Evolutionary conservation across 202 grass and related monocot species (phyloP), one percentile per base, ranked within the genome.

Genomic region (Carex arenaria): DNA sequence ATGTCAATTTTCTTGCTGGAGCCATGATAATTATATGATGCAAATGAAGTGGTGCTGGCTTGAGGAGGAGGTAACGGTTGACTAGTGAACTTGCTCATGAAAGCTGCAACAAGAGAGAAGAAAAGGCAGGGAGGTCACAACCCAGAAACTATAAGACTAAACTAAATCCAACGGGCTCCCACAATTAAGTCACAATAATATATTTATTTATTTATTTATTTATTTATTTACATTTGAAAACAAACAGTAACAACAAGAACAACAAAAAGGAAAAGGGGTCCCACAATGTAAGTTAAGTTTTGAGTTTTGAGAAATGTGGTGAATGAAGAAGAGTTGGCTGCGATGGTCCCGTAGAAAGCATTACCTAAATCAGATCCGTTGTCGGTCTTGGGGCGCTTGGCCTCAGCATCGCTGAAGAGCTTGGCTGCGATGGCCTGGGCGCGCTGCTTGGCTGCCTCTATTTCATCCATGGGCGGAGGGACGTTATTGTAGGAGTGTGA

Each of bases 381-480:
- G 12, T 96, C 96, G 23, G 89, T 68, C 88, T 90, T 92, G 43
- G 96, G 96, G 7, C 96, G 93, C 84, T 96, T 99, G 31, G 91
- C 93, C 86, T 99, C 96, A 36, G 96, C 96, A 49, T 85, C 91
- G 85, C 80, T 99, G 69, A 99, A 94, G 30, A 99, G 66, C 86
- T 93, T 89, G 34, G 96, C 96, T 3, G 96, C 96, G 61, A 99
- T 95, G 84, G 91, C 88, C 93, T 99, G 93, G n/a, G 96, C 96
- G 19, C 91, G 85, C 85, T 96, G 96, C 89, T 99, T 99, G 17
- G 96, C 96, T 19, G 93, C 92, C 88, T 94, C 89, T 76, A 99
- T 99, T 80, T 91, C 93, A 14, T 99, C 96, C 20, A 92, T 78
- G 3, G 93, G 91, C 32, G 96, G 91, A 13, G 96, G 89, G 30